Evolutionary conservation across 116 monocot species (phyloP), one percentile per base, ranked within the genome.

Genomic region (Dioscorea cayenensis): DNA sequence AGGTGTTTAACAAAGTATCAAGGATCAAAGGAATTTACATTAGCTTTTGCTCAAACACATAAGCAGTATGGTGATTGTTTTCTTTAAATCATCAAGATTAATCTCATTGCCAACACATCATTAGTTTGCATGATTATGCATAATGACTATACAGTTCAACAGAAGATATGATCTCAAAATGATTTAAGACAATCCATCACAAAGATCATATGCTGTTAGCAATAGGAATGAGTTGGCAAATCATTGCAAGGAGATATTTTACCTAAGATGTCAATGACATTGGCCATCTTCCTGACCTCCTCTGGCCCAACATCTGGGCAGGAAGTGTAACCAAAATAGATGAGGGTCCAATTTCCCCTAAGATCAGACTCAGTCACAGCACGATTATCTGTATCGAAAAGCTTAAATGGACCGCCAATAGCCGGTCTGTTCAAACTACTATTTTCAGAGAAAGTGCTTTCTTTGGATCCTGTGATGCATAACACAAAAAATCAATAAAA

Each of bases 291-390:
- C 70, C 83, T 78, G 74, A 90, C 77, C 86, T 92, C 86, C 50
- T 68, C 73, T 48, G 92, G 96, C 14, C 90, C 92, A 65, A 92
- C 78, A 83, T 92, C 96, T 75, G 96, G 96, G 49, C 90, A 92
- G 65, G 92, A 92, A 72, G 90, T 92, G 72, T 97, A 97, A 14
- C 92, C 92, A 79, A 93, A 97, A 79, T 86, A 97, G 82, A 97
- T 83, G 14, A 97, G 72, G 55, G 77, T 80, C 97, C 97, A 97
- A 80, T 90, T 89, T 51, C 97, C 97, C 19, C 50, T 82, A 68
- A 97, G 81, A 66, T 81, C 80, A 71, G 82, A 73, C 35, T 97
- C 90, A 27, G 90, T 83, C 43, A 97, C 86, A 61, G 80, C 75
- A 71, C 60, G 70, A 72, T 84, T 86, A 73, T 93, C 81, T 69